phyloP scores from a whole-genome alignment of 169 alveolate genomes.

The Plasmodium vinckei region DNA sequence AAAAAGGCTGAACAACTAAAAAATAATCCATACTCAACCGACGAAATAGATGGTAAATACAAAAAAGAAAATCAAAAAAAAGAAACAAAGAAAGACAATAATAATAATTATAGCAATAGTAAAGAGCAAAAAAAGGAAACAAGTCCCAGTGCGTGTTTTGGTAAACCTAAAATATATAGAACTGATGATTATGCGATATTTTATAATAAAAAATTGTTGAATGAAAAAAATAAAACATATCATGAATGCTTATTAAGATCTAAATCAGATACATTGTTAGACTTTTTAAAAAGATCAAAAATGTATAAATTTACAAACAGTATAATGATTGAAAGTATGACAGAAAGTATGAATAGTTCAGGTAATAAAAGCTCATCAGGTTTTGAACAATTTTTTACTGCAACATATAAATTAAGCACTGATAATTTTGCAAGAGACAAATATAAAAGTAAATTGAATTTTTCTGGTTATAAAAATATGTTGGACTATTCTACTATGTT shows the following conservation, averaged over 20 bases:
- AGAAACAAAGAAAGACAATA: background rate
- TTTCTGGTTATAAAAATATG: constrained; percentile 25
- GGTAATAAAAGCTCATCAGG: constrained; percentile 13
- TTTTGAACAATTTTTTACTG: constrained; percentile 60
- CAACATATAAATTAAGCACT: constrained; percentile 23
- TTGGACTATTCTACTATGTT: background rate
- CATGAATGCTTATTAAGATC: constrained; percentile 59
- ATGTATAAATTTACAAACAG: constrained; percentile 26
- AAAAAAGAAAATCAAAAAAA: constrained; percentile 11
- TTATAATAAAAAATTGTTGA: constrained; percentile 37
- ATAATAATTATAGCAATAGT: background rate
- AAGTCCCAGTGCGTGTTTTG: constrained; percentile 23
- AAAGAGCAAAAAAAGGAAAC: no score
- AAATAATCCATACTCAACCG: no score
- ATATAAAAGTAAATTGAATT: constrained; percentile 22
- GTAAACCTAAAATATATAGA: constrained; percentile 57
- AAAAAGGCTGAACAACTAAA: background rate
- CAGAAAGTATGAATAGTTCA: constrained; percentile 3
- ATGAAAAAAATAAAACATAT: constrained; percentile 50
- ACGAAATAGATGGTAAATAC: no score
- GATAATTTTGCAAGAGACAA: background rate
- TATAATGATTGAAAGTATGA: background rate
- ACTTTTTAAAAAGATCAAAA: constrained; percentile 39
- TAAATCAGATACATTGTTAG: constrained; percentile 62
- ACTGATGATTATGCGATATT: constrained; percentile 61